These are phyloP conservation scores for Vitis hybrid DNA, from an alignment of 177 flowering plant species.

Conservation along the genomic window DNA sequence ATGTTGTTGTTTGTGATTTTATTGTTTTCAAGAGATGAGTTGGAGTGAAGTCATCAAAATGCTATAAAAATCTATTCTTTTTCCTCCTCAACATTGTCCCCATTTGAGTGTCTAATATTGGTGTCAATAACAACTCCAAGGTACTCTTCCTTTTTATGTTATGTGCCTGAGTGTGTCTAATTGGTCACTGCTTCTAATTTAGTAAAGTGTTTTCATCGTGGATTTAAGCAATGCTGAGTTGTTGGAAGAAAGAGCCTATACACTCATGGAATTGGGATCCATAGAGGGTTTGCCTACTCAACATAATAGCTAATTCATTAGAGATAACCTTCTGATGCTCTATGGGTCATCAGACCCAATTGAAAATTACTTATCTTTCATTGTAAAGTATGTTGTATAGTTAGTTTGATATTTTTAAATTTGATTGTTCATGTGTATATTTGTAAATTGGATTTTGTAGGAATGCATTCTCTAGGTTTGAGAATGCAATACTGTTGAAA, in stretches of 20 bases:
- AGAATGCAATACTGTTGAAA: no score
- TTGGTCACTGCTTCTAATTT: neutral
- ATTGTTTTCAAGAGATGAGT: no score
- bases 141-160: conserved; percentile 22
- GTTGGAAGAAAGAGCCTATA: conserved; percentile 55
- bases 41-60: conserved; percentile 41
- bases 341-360: conserved; percentile 85
- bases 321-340: conserved; percentile 83
- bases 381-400: conserved; percentile 62
- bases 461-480: no score
- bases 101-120: conserved; percentile 48
- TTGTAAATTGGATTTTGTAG: no score
- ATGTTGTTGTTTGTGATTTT: no score
- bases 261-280: conserved; percentile 89
- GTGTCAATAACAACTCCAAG: conserved; percentile 41
- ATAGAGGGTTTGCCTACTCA: conserved; percentile 72
- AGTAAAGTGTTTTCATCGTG: conserved; percentile 3
- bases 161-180: neutral
- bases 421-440: neutral
- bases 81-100: conserved; percentile 60
- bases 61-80: conserved; percentile 88
- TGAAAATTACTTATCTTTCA: conserved; percentile 78
- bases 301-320: conserved; percentile 76
- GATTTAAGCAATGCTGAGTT: conserved; percentile 43
- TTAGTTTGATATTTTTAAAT: neutral